Base-by-base conservation (phyloP, 2,329 filamentous ascomycete genomes). In the Exserohilum turcica region DNA sequence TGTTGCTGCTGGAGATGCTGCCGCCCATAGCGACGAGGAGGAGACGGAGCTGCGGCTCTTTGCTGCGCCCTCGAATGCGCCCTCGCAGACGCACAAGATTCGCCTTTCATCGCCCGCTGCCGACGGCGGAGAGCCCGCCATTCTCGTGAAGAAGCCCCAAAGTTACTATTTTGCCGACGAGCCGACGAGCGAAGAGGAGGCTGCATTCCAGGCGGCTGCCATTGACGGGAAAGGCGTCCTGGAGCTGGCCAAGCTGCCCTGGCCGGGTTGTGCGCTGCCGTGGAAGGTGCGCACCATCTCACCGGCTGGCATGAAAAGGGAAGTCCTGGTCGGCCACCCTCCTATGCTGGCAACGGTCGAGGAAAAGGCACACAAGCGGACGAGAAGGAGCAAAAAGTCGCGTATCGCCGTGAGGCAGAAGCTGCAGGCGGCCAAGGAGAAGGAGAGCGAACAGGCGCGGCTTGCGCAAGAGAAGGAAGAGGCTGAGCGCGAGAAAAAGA, bases 21-120 rank as follows among this genome's bases (percentile, higher is more conserved):
- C 35, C 15, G 54, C 19, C 7, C 50, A 48, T 10, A 60, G 54
- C 24, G 63, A 68, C 32, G 59, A 67, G 5, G 71, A 73, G 2
- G 71, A 73, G 51, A 54, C 62, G 2, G 72, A 75, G 58, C 59
- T 75, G 39, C 62, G 66, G 2, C 67, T 75, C 15, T 75, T 75
- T 47, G 67, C 71, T 24, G 56, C 62, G n/a, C 56, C 67, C 12
- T 49, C 61, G 6, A 59, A 62, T 21, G 52, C 64, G 32, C 57
- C 57, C 5, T 54, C 63, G 13, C 57, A 64, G 24, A 60, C 64
- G 13, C 55, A 64, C 31, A 74, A 68, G 46, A 71, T 74, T 32
- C 61, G 72, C 35, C 54, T 75, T 1, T 56, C 65, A 0, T 75
- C 72, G 1, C 72, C 72, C 12, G 64, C 59, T 19, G 57, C 59